Percentiles rank a stretch among this genome's conserved stretches.
These are phyloP conservation scores for Pterocarpus macrocarpus DNA, from an alignment of 306 rosid species.

Conservation along the genomic window DNA sequence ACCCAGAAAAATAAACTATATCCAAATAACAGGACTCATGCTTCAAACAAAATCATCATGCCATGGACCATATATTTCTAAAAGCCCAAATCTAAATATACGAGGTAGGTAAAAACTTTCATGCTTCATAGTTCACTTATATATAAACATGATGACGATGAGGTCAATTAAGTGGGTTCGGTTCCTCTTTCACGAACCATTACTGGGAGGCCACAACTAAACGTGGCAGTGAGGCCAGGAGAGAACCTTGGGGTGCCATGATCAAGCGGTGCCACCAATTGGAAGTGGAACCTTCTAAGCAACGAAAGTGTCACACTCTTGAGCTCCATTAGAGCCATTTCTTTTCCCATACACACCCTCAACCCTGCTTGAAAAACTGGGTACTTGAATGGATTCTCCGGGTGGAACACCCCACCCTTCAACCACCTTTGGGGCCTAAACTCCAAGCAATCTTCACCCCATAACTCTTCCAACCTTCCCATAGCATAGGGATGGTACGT, in stretches of 20 bases:
- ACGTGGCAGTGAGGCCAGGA: constrained; percentile 81
- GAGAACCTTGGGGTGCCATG: constrained; percentile 59
- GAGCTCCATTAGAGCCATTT: constrained; percentile 75
- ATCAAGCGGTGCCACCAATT: constrained; percentile 22
- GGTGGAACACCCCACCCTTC: constrained; percentile 50
- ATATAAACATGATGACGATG: background rate
- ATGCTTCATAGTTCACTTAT: background rate
- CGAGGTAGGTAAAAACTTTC: background rate
- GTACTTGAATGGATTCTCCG: constrained; percentile 58
- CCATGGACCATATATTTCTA: too few relatives aligned
- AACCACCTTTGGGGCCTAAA: constrained; percentile 78
- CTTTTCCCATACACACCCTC: constrained; percentile 79
- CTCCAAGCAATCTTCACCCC: constrained; percentile 73
- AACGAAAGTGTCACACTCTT: constrained; percentile 60
- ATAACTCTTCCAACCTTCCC: constrained; percentile 70
- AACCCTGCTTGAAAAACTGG: constrained; percentile 80
- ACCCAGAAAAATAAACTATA: too few relatives aligned
- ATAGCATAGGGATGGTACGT: constrained; percentile 83
- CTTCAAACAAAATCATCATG: too few relatives aligned
- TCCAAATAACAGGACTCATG: too few relatives aligned
- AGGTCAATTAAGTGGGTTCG: background rate
- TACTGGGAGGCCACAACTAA: constrained; percentile 65
- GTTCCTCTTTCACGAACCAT: constrained; percentile 48
- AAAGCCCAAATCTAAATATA: too few relatives aligned
- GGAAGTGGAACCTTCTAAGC: constrained; percentile 55